These are phyloP conservation scores for Diaporthe ampelina DNA, from an alignment of 2,329 filamentous ascomycete genomes.

Conservation along the genomic window DNA sequence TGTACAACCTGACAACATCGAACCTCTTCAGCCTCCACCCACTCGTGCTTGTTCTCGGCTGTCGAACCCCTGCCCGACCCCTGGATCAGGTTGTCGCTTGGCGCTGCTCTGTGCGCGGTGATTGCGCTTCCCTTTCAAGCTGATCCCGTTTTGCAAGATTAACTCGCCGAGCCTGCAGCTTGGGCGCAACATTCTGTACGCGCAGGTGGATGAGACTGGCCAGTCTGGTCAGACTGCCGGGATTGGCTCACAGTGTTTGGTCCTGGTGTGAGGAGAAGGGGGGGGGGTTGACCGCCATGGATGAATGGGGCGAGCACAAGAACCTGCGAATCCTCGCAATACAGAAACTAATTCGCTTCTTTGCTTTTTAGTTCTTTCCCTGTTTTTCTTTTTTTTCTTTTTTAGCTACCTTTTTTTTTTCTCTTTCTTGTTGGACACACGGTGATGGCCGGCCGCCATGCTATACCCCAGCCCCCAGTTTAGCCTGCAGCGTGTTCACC, in stretches of 20 bases:
- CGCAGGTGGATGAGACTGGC: neutral
- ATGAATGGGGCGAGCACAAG: neutral
- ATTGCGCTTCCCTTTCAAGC: conserved; percentile 4
- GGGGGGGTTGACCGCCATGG: neutral
- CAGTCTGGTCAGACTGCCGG: neutral
- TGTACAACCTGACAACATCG: conserved; percentile 16
- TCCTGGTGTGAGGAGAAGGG: neutral
- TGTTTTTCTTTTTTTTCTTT: no score
- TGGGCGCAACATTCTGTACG: conserved; percentile 11
- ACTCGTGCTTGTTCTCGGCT: conserved; percentile 12
- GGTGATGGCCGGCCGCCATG: conserved; percentile 23
- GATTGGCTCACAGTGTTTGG: neutral
- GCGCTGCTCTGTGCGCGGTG: conserved; percentile 13
- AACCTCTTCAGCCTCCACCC: conserved; percentile 26
- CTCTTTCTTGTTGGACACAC: neutral
- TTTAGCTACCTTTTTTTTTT: no score
- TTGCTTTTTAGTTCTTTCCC: neutral
- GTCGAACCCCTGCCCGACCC: conserved; percentile 16
- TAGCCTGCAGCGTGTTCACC: neutral
- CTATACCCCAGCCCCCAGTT: conserved; percentile 11
- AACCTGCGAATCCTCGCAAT: neutral
- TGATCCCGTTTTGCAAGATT: conserved; percentile 18
- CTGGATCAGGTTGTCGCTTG: conserved; percentile 26
- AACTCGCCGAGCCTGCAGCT: neutral
- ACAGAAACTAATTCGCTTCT: neutral